Conservation (phyloP, 2,329 filamentous ascomycete species). For the Nemania abortiva region DNA sequence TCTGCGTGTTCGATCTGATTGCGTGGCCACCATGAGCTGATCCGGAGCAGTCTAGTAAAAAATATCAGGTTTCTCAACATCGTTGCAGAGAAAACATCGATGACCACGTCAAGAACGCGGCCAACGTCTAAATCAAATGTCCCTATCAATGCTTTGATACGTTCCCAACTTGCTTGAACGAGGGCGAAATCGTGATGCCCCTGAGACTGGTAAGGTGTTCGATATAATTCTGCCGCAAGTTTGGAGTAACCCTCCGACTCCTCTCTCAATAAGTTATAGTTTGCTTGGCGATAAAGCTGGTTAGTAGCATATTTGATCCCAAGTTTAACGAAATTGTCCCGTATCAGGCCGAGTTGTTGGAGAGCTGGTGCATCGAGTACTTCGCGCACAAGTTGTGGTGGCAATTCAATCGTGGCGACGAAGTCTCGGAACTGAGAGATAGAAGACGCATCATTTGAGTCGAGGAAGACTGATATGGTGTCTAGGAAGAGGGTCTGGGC, state of each 20-base stretch:
- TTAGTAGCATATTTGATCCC: conserved; percentile 93
- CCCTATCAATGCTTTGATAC: conserved; percentile 93
- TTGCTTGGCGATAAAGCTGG: conserved; percentile 92
- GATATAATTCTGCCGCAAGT: conserved; percentile 94
- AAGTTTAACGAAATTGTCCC: conserved; percentile 85
- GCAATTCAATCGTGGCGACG: conserved; percentile 78
- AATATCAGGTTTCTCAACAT: conserved; percentile 94
- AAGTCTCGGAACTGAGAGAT: conserved; percentile 72
- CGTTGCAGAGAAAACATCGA: conserved; percentile 94
- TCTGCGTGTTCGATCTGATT: conserved; percentile 61
- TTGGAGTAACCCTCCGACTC: conserved; percentile 98
- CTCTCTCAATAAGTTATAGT: conserved; percentile 94
- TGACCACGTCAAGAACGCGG: conserved; percentile 89
- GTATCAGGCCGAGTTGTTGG: conserved; percentile 81
- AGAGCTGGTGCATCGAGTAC: conserved; percentile 85
- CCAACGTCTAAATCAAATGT: conserved; percentile 98
- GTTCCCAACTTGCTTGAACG: conserved; percentile 88
- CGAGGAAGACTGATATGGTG: conserved; percentile 81
- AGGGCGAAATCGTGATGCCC: conserved; percentile 79
- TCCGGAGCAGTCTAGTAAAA: conserved; percentile 91
- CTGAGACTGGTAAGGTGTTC: conserved; percentile 74
- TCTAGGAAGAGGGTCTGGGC: conserved; percentile 82
- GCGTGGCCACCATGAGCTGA: conserved; percentile 97
- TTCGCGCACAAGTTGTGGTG: conserved; percentile 78
- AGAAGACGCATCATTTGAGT: conserved; percentile 70